Evolutionary conservation across 148 eudicot species (phyloP).

Genomic region (Nepenthes gracilis): DNA sequence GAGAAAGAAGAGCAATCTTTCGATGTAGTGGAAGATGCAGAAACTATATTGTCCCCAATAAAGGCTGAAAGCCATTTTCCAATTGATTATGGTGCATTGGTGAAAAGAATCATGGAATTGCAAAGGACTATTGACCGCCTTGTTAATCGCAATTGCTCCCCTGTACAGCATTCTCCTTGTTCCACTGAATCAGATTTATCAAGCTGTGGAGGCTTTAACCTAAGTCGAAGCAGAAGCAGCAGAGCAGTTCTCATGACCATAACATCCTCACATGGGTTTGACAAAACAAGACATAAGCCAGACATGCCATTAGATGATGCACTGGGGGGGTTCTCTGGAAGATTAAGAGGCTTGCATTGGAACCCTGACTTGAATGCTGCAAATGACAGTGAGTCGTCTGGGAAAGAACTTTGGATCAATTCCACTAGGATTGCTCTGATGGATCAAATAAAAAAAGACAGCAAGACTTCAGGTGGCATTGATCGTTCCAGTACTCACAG

Average conservation of each 20-base stretch:
- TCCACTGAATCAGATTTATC: constrained; percentile 32
- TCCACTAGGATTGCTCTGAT: constrained; percentile 18
- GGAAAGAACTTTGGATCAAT: constrained; percentile 7
- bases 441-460: constrained; percentile 29
- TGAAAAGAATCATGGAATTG: constrained; percentile 39
- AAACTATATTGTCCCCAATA: constrained; percentile 8
- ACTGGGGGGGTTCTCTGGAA: constrained; percentile 23
- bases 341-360: constrained; percentile 22
- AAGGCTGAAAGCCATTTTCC: constrained; percentile 16
- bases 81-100: constrained; percentile 27
- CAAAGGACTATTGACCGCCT: constrained; percentile 40
- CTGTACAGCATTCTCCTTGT: constrained; percentile 23
- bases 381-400: constrained; percentile 9
- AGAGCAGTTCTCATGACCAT: constrained; percentile 22
- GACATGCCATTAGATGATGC: constrained; percentile 22
- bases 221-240: constrained; percentile 57
- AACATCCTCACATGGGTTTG: constrained; percentile 14
- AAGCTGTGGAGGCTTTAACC: constrained; percentile 14
- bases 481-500: constrained; percentile 12
- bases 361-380: constrained; percentile 10
- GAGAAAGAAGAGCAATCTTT: constrained; percentile 2
- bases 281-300: constrained; percentile 13
- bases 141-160: constrained; percentile 22
- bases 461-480: constrained; percentile 11
- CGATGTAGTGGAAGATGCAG: not conserved